Base-by-base conservation (phyloP, 2,329 filamentous ascomycete genomes). In the Colletotrichum scovillei region DNA sequence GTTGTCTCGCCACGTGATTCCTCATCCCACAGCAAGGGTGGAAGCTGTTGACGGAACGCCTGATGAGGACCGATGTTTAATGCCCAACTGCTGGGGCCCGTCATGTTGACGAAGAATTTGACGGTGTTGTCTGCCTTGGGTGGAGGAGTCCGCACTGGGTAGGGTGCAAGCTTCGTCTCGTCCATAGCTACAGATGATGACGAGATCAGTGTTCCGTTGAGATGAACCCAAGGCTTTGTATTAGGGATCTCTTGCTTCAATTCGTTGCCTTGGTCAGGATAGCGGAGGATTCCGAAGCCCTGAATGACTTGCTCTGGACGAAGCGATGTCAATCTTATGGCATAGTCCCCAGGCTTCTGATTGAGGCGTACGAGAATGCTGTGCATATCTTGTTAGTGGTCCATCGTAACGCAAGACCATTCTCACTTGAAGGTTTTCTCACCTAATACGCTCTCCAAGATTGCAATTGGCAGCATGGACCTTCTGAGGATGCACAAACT, bases 81-180 rank as follows among this genome's bases (percentile, higher is more conserved):
- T 11, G 66, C 66, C 69, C 69, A 72, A 24, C 58, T 69, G 32
- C 59, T 59, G n/a, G 66, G 69, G 6, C 66, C 66, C 4, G 66
- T 72, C 69, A 69, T 72, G 42, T 72, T 72, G n/a, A 72, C 66
- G 26, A 72, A 72, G 59, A 72, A 72, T 53, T 42, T 69, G 38
- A 72, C 35, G 14, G 59, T 69, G 32, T 55, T 69, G 16, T 72
- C 69, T 19, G 69, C 38, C 42, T 64, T 69, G 1, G 65, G 53
- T 9, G 69, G 69, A 5, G 69, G 69, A 26, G 69, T 42, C 6
- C 53, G 65, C 14, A 53, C n/a, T 8, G 69, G 66, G n/a, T 69
- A 69, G 8, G 69, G 69, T 0, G 69, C 65, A 4, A 72, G 69
- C 42, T 69, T 72, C 4, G 42, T 69, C 53, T 69, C 69, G 32